Evolutionary conservation across 129 eudicot genomes (phyloP).

Genomic region (Lactuca sativa): DNA sequence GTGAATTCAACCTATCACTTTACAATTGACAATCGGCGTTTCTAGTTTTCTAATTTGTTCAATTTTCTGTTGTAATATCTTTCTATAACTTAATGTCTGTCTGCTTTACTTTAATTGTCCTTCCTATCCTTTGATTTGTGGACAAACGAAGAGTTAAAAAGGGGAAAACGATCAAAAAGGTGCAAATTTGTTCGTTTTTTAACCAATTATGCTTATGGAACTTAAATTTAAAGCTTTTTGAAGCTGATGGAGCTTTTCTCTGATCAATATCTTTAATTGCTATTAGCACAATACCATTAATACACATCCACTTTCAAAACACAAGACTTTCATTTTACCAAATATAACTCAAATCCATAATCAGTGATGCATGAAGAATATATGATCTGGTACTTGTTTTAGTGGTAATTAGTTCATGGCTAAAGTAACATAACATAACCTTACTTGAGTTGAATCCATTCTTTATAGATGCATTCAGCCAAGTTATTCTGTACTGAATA

Average conservation of each 20-base stretch:
- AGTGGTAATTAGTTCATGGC: not conserved
- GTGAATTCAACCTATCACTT: not conserved
- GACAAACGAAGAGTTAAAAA: not conserved
- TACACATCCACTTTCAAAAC: not conserved
- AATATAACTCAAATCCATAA: not conserved
- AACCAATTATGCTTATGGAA: not conserved
- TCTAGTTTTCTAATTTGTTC: not conserved
- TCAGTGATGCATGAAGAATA: not conserved
- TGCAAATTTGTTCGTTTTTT: not conserved
- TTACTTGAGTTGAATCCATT: not conserved
- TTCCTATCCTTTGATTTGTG: not conserved
- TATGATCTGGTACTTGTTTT: not conserved
- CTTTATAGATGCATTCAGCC: slow-evolving; percentile 57
- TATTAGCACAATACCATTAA: not conserved
- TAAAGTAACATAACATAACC: not conserved
- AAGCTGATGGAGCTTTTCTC: not conserved
- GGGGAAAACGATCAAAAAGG: not conserved
- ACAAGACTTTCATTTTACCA: too few relatives aligned
- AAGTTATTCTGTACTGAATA: slow-evolving; percentile 78
- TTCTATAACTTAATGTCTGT: not conserved
- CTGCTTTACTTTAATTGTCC: not conserved
- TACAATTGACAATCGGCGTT: not conserved
- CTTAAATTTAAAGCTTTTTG: not conserved
- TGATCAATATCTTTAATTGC: not conserved
- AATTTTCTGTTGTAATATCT: not conserved